These are phyloP conservation scores for Pezicula neosporulosa DNA, from an alignment of 2,329 filamentous ascomycete species.

Conservation along the genomic window DNA sequence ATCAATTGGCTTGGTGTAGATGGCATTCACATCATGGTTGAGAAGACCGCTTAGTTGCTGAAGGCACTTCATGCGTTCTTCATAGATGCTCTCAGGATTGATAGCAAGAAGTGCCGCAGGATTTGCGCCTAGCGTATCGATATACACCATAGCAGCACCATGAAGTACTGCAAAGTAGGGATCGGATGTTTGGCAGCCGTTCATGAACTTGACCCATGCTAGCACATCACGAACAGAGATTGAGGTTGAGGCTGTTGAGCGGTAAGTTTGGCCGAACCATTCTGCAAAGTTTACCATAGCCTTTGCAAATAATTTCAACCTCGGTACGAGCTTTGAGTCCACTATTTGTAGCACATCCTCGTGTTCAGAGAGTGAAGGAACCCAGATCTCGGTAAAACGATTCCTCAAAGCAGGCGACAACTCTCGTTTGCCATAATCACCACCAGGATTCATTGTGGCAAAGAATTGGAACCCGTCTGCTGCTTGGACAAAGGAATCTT, in stretches of 20 bases:
- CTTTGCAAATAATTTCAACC: conserved; percentile 54
- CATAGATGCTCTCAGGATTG: conserved; percentile 63
- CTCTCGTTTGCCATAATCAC: conserved; percentile 97
- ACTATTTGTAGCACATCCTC: conserved; percentile 90
- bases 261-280: conserved; percentile 87
- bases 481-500: conserved; percentile 76
- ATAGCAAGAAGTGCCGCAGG: conserved; percentile 82
- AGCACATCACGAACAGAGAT: conserved; percentile 92
- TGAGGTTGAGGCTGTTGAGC: conserved; percentile 67
- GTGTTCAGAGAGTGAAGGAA: conserved; percentile 78
- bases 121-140: conserved; percentile 93
- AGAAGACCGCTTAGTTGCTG: conserved; percentile 67
- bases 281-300: conserved; percentile 82
- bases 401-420: conserved; percentile 92
- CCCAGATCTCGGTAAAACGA: conserved; percentile 98
- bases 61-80: conserved; percentile 72
- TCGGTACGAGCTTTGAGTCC: conserved; percentile 62
- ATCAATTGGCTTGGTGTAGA: conserved; percentile 63
- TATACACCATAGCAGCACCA: conserved; percentile 91
- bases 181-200: conserved; percentile 45
- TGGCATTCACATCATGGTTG: conserved; percentile 53
- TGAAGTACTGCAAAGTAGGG: conserved; percentile 60
- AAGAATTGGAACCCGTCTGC: conserved; percentile 86
- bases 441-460: conserved; percentile 98
- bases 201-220: conserved; percentile 91